Evolutionary conservation across 257 asterid genomes (phyloP), one percentile per base, ranked within the genome.

Genomic region (Ligustrum vulgare): DNA sequence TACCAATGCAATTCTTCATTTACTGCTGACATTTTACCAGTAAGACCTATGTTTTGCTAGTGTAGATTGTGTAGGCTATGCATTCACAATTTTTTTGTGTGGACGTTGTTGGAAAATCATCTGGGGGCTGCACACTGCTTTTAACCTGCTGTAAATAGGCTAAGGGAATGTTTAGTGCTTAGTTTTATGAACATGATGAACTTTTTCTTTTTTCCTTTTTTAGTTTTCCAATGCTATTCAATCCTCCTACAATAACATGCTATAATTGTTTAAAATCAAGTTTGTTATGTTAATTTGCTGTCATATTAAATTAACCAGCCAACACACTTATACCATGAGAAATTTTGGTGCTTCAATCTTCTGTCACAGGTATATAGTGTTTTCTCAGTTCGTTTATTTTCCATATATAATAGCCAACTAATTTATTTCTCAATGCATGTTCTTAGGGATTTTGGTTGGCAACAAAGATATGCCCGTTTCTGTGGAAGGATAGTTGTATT

Each of bases 401-500:
- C 67, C n/a, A 47, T 20, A 32, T 47, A 37, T 63, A 62, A 49
- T 36, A 9, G 37, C 71, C 33, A 60, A 75, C 54, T 23, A 63
- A 25, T 64, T 31, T 74, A 25, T 34, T 43, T 47, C 10, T 8
- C 41, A 20, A 32, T 35, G 37, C 23, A 66, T 75, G 76, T 68
- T 58, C 66, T 72, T 72, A 94, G 98, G 88, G 98, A 94, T 88
- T 90, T 94, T 76, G 98, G 98, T 77, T 86, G 87, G 92, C 97
- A 94, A 82, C 98, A 94, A 83, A 83, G 95, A 73, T 86, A 87
- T 67, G 90, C 86, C 51, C 98, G 95, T 71, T 94, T 91, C 78
- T 83, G 90, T 85, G 98, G 98, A 80, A 86, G 98, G 81, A 74
- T 87, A 65, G 93, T 86, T 49, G 98, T 94, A 73, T 92, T 94